Evolutionary conservation across 164 flowering plant species (phyloP), one percentile per base, ranked within the genome.

Genomic region (Kingdonia uniflora): DNA sequence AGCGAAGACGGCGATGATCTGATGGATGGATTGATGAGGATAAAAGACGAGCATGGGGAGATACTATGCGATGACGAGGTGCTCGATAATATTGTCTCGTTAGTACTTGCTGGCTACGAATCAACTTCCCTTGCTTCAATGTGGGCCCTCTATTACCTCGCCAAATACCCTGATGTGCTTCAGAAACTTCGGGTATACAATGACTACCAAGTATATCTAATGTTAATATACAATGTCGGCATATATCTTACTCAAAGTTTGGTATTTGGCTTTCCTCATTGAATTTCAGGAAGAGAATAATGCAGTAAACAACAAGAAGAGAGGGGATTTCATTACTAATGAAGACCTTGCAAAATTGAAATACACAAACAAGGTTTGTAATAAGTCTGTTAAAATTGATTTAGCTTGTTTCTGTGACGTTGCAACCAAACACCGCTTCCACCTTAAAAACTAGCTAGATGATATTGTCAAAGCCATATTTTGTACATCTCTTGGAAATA

Each of bases 101-200:
- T 77, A n/a, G 66, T 77, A 14, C 19, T 69, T 40, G 80, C 67
- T 7, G 82, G 80, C 46, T 77, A 79, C 50, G 70, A 65, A 50
- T 68, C 84, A 7, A 77, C 78, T 48, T 19, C 78, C 22, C 60
- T 71, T 17, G 48, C 76, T 11, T 60, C 65, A 26, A 75, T 62
- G 72, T 79, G 80, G 84, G 75, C 73, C 43, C 48, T 76, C 2
- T 77, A 79, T 57, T 75, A 61, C 61, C 77, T 81, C 24, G 75
- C 80, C 51, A 79, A 75, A 58, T 73, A 14, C 52, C 84, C 79
- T 0, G 16, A 69, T 39, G 81, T 76, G 42, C 77, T 81, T 21
- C 29, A 56, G 41, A 74, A 55, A 21, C 69, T 81, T 26, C 62
- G 71, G 66, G 84, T 74, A 68, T 29, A 29, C 35, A 29, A 3